Base-by-base conservation (phyloP, 805 yeast species). In the Ogataea pini region DNA sequence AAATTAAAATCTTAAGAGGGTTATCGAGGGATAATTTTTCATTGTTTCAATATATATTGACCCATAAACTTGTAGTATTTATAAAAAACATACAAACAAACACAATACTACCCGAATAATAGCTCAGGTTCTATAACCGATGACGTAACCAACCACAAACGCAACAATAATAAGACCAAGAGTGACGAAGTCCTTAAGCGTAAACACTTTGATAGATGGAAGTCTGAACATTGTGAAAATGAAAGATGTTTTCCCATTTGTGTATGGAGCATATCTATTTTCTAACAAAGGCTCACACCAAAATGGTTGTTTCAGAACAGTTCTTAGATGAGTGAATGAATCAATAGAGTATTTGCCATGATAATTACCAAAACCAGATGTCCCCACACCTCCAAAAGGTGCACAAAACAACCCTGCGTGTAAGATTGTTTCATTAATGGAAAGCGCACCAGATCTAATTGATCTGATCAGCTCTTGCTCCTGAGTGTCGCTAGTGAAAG, bases 351-450 rank as follows among this genome's bases (percentile, higher is more conserved):
- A 74, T 52, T 67, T 69, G 3, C 97, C 96, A 62, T 90, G 97
- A 68, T 89, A 90, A 28, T 76, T 69, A 9, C 97, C 97, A 49
- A 72, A 71, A 1, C 98, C 98, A 0, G 96, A 88, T 13, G 63
- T 63, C 12, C 97, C 97, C 47, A 91, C 70, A 19, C 98, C 98
- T 28, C 98, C 98, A 68, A 91, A 92, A 20, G 97, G 97, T 3
- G 88, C 79, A 42, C 75, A 49, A 45, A 43, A 47, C 39, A 86
- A 73, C 1, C 81, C 91, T 36, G 80, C 89, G 53, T 89, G 96
- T 59, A 87, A 51, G 41, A 89, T 44, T 0, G 83, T 75, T n/a
- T 90, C 97, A 62, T 89, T 89, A 51, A 87, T 71, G 40, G 80
- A 64, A 12, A 82, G 71, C 3, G 80, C 85, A 22, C 97, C 97